Base-by-base conservation (phyloP, 805 yeast species). In the Metschnikowia dekortorum region DNA sequence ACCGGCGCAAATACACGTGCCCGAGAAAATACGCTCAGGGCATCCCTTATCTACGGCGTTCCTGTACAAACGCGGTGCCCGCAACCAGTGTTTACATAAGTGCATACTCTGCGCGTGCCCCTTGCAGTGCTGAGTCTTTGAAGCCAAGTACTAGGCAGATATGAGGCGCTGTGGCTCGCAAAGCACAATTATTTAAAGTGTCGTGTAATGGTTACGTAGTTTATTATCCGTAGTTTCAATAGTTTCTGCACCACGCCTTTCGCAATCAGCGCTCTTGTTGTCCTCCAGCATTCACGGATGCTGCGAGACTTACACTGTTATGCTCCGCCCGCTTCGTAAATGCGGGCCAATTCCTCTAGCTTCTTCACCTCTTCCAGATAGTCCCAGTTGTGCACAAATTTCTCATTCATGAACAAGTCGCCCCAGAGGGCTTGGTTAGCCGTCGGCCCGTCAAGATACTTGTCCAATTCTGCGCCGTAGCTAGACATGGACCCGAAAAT, bases 391-490 rank as follows among this genome's bases (percentile, higher is more conserved):
- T 63, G 59, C 30, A 56, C 52, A 26, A 49, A 57, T n/a, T 66
- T 48, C 38, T 50, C 57, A 40, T 57, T 49, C 56, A 65, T 54
- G 47, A 59, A 67, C 39, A 64, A 63, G 49, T 68, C 73, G 31
- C 57, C 61, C 54, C 66, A 53, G 41, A 68, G 42, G 5, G 64
- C 59, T 14, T 48, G 55, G 59, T 31, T 35, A 40, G 47, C 31
- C 10, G 61, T 54, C 4, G 56, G 46, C 45, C 56, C 56, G 4
- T 10, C 13, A 8, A 41, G 38, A n/a, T 52, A 60, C 39, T 18
- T 39, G 29, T 13, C 30, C 35, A 16, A 26, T 6, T 49, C 43
- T 9, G 9, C 30, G 22, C n/a, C 34, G 34, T 39, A 57, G 18
- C n/a, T 39, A 30, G 26, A 34, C 54, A 41, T 41, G 33, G 31